These are phyloP conservation scores for Fusarium fracticaudum DNA, from an alignment of 2,329 filamentous ascomycete species.

Conservation along the genomic window DNA sequence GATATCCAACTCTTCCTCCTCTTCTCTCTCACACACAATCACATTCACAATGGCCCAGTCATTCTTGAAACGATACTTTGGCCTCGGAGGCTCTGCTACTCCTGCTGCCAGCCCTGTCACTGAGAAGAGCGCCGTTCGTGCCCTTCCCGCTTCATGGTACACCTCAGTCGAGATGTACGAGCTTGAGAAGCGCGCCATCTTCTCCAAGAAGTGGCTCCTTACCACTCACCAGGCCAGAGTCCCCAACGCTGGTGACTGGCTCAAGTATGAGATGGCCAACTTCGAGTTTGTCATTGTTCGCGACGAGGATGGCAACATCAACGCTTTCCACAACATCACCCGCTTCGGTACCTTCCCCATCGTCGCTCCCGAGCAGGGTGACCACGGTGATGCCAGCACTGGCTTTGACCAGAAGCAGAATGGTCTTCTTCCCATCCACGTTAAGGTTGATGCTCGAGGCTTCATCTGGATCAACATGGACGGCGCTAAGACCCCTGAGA, in stretches of 20 bases:
- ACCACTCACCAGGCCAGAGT: slow-evolving; percentile 63
- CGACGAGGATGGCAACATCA: slow-evolving; percentile 62
- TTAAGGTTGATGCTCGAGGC: slow-evolving; percentile 61
- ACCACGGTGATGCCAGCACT: slow-evolving; percentile 60
- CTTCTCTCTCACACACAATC: slow-evolving; percentile 5
- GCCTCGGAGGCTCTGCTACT: slow-evolving; percentile 43
- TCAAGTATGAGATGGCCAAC: slow-evolving; percentile 63
- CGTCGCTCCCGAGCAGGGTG: slow-evolving; percentile 52
- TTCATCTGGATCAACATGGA: slow-evolving; percentile 71
- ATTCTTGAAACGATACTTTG: slow-evolving; percentile 51
- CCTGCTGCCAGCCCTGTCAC: slow-evolving; percentile 5
- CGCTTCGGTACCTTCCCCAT: slow-evolving; percentile 69
- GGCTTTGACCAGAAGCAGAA: slow-evolving; percentile 67
- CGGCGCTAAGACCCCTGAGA: slow-evolving; percentile 53
- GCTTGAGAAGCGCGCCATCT: slow-evolving; percentile 65
- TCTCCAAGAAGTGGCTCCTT: slow-evolving; percentile 66
- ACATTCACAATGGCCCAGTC: slow-evolving; percentile 39
- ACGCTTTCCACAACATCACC: slow-evolving; percentile 71
- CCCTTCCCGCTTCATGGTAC: slow-evolving; percentile 63
- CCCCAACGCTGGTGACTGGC: slow-evolving; percentile 63
- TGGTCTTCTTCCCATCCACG: slow-evolving; percentile 63
- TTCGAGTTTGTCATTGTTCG: slow-evolving; percentile 64
- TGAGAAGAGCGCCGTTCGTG: slow-evolving; percentile 41
- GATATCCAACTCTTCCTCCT: neutral
- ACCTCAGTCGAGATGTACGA: slow-evolving; percentile 63